phyloP scores from a whole-genome alignment of 495 filamentous ascomycete species.

The Hypoxylon subgilvum region DNA sequence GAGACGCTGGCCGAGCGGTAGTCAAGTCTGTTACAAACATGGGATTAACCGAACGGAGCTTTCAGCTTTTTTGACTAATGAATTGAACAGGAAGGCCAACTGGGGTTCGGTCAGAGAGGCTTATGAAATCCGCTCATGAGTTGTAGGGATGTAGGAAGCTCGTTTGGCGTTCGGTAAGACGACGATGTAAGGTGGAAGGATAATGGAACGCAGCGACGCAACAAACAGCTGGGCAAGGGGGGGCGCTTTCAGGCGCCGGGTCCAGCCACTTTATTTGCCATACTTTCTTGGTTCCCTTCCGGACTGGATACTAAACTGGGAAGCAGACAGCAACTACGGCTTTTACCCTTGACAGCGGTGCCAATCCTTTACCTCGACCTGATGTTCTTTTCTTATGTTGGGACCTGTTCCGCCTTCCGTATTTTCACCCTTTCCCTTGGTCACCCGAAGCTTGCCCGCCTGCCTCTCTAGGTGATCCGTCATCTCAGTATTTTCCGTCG shows the following conservation, averaged over 20 bases:
- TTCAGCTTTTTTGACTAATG: constrained; percentile 2
- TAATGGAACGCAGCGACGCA: background rate
- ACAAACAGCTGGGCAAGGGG: background rate
- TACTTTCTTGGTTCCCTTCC: constrained; percentile 8
- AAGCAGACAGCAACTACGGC: constrained; percentile 15
- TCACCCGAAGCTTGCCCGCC: background rate
- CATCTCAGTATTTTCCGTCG: background rate
- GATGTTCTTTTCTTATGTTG: background rate
- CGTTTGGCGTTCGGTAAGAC: constrained; percentile 21
- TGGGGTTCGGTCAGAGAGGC: background rate
- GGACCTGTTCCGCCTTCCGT: background rate
- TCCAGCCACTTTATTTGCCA: background rate
- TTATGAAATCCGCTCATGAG: background rate
- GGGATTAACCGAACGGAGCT: background rate
- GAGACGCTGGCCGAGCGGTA: constrained; percentile 40
- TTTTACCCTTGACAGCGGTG: constrained; percentile 5
- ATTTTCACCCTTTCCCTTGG: background rate
- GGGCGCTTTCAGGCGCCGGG: background rate
- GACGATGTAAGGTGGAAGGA: constrained; percentile 4
- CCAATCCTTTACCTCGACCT: background rate
- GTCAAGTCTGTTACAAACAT: background rate
- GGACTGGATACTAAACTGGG: constrained; percentile 13
- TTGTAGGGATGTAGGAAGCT: background rate
- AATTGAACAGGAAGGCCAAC: background rate
- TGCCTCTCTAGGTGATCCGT: background rate